Conservation (phyloP, 345 rosid genomes). For the Aegle marmelos region DNA sequence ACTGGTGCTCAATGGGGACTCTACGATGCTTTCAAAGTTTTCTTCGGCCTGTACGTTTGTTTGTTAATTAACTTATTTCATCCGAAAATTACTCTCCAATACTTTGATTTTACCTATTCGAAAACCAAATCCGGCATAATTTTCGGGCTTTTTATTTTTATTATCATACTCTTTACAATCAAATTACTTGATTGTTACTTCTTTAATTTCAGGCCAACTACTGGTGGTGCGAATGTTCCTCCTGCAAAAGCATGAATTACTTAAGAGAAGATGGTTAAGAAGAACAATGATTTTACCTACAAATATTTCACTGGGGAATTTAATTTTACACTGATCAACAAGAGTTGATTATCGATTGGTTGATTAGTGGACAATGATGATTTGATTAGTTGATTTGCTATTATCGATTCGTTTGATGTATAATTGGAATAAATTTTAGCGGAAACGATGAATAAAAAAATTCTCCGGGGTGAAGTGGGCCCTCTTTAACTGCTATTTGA, state of each 20-base stretch:
- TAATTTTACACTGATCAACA: background rate
- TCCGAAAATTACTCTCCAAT: too few species aligned
- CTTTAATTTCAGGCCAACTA: slow-evolving; percentile 46
- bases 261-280: background rate
- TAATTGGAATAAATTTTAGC: too few species aligned
- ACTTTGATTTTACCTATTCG: too few species aligned
- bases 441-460: too few species aligned
- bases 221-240: slow-evolving; percentile 55
- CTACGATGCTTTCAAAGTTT: slow-evolving; percentile 88
- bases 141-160: too few species aligned
- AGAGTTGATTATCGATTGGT: too few species aligned
- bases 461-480: too few species aligned
- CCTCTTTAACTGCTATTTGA: too few species aligned
- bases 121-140: too few species aligned
- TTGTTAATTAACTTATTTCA: background rate
- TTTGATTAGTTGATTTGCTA: too few species aligned
- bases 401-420: background rate
- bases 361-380: too few species aligned
- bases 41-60: slow-evolving; percentile 83
- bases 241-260: slow-evolving; percentile 31
- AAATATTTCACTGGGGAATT: background rate
- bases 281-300: background rate
- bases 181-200: background rate
- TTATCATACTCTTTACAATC: too few species aligned
- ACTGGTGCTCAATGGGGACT: slow-evolving; percentile 93